Evolutionary conservation across 1,139 yeast species (phyloP), one percentile per base, ranked within the genome.

Genomic region (Pichia sp.): DNA sequence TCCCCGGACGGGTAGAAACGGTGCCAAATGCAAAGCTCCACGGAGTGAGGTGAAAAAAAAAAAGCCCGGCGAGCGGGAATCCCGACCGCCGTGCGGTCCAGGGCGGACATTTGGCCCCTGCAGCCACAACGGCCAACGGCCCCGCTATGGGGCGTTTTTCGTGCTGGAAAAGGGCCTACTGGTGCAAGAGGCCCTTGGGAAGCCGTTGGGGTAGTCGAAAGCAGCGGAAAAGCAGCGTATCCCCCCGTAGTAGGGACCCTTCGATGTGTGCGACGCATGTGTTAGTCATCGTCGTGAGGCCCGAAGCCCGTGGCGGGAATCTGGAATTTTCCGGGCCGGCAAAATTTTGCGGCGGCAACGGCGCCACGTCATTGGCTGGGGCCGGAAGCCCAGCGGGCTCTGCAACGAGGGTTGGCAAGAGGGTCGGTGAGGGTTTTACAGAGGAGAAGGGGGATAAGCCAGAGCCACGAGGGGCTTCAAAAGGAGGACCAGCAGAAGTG

Each of bases 401-500:
- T 16, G 8, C 12, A 4, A 23, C 18, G 46, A 43, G 45, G 45
- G 45, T 26, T 25, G 12, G 30, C 16, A 21, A 21, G 25, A 18
- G 45, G 45, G 28, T 25, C 13, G 13, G 37, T 13, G 46, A 43
- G 46, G 46, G 46, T 43, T 43, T 23, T 4, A 25, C 8, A 21
- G 16, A 26, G 5, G 16, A 30, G 21, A 4, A 18, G 13, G 34
- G 9, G n/a, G 21, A 28, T 10, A 25, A 28, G 21, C 37, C n/a
- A 16, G 25, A 23, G n/a, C 12, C 12, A 39, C 10, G 6, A 26
- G 4, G 25, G 23, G 23, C 18, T 7, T 28, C 25, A 28, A 43
- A 43, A 43, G 37, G 46, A 16, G 46, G 37, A 16, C 25, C 46
- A 43, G 9, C 13, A 21, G 34, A 43, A 43, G 46, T 43, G 46